Conservation (phyloP, 2,329 filamentous ascomycete species). For the Chrysoporthe cubensis region DNA sequence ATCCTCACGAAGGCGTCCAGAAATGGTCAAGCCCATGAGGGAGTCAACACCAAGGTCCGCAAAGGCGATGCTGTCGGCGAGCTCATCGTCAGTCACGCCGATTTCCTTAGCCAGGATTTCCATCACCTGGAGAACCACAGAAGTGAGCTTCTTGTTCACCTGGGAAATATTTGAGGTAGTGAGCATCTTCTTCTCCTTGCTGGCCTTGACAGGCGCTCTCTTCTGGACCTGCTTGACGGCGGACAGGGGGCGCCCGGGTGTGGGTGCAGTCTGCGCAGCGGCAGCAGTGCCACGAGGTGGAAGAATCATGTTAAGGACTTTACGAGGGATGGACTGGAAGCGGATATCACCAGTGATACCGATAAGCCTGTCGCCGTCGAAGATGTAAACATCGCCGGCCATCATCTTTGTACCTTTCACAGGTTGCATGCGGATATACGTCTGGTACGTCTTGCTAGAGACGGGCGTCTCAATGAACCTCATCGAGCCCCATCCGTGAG, state of each 20-base stretch:
- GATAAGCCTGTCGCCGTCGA: conserved; percentile 55
- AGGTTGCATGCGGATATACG: conserved; percentile 62
- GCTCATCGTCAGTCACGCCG: conserved; percentile 57
- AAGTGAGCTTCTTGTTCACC: conserved; percentile 56
- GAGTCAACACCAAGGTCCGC: conserved; percentile 64
- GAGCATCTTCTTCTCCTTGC: conserved; percentile 47
- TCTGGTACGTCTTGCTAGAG: conserved; percentile 53
- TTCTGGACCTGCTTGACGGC: conserved; percentile 39
- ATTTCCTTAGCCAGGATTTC: conserved; percentile 61
- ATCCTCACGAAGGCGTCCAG: conserved; percentile 60
- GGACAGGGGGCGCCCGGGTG: conserved; percentile 34
- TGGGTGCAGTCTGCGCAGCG: conserved; percentile 39
- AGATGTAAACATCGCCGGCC: conserved; percentile 58
- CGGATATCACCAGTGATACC: conserved; percentile 60
- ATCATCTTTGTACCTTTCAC: conserved; percentile 55
- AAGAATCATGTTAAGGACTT: conserved; percentile 68
- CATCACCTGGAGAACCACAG: conserved; percentile 51
- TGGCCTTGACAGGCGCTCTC: conserved; percentile 34
- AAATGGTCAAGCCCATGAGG: conserved; percentile 63
- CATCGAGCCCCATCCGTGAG: conserved; percentile 62
- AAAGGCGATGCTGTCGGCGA: conserved; percentile 60
- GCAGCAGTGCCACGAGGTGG: conserved; percentile 57
- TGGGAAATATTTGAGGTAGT: conserved; percentile 51
- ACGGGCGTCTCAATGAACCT: conserved; percentile 53
- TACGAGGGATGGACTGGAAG: conserved; percentile 70